Evolutionary conservation across 1,139 yeast genomes (phyloP), one percentile per base, ranked within the genome.

Genomic region (Tardiomyces blankii): DNA sequence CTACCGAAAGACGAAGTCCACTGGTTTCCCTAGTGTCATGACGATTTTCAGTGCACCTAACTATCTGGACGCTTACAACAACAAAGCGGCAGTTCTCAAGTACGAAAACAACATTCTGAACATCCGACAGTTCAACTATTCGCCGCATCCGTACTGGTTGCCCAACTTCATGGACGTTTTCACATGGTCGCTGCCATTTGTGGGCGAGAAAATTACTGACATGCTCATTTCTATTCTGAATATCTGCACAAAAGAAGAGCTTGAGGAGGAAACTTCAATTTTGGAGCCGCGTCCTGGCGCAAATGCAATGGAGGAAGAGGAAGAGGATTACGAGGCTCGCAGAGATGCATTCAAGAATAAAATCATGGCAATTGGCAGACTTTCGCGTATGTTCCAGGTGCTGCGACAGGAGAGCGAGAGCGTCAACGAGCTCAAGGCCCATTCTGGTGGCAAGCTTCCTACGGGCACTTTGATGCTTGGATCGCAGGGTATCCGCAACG

Each of bases 131-230:
- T 91, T 91, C 68, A 88, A 88, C 63, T 70, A 83, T 58, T 81
- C 91, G 38, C 95, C 96, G 8, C 97, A 91, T 65, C 98, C 98
- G 1, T 91, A 91, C 66, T 89, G 95, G 91, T 72, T 91, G 54
- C 98, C 98, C 3, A 89, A 89, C 64, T 87, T 89, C 58, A 88
- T 89, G 95, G 96, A 91, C 63, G 96, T 89, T 6, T 91, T 91
- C 64, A 84, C 96, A 5, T 91, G 98, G 98, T 86, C 96, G 2
- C 70, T 91, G 50, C 98, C 98, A 7, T 91, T 91, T 70, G 97
- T 91, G 38, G 97, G 97, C n/a, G 96, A 70, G 51, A 91, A 66
- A 78, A 88, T 89, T 49, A 86, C 96, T 16, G 97, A 91, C 61
- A 89, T 91, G 85, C 74, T 91, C 61, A 87, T 88, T 32, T 79